phyloP scores from a whole-genome alignment of 495 filamentous ascomycete genomes.

The Hypoxylon lienhwacheense region DNA sequence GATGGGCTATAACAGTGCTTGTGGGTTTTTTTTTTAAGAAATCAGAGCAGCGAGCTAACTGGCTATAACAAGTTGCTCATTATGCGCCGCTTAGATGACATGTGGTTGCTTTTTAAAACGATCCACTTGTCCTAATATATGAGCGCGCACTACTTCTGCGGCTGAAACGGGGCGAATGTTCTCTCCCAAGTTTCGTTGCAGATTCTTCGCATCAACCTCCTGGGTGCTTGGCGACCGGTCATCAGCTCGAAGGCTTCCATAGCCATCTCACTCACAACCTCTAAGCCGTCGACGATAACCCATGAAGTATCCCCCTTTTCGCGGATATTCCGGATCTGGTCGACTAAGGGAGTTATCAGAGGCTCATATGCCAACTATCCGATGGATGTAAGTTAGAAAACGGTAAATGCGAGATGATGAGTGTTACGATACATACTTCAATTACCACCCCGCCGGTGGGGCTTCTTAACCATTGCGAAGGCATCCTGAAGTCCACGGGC shows the following conservation, averaged over 20 bases:
- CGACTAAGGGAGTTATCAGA: constrained; percentile 67
- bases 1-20: no score
- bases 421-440: constrained; percentile 51
- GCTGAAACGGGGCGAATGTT: constrained; percentile 40
- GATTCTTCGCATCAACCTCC: constrained; percentile 66
- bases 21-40: no score
- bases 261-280: constrained; percentile 78
- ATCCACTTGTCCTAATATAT: background rate
- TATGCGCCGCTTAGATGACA: no score
- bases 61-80: no score
- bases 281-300: constrained; percentile 78
- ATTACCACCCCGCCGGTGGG: constrained; percentile 80
- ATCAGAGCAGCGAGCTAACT: no score
- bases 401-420: background rate
- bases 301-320: constrained; percentile 65
- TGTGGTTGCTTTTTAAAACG: background rate
- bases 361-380: constrained; percentile 70
- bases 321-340: constrained; percentile 60
- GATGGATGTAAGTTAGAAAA: background rate
- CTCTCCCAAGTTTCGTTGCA: constrained; percentile 48
- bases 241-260: constrained; percentile 84
- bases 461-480: constrained; percentile 71
- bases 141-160: constrained; percentile 18
- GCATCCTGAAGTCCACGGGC: constrained; percentile 75
- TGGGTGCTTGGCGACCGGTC: constrained; percentile 78